Evolutionary conservation across 179 eudicot genomes (phyloP), one percentile per base, ranked within the genome.

Genomic region (Spergularia azorica): DNA sequence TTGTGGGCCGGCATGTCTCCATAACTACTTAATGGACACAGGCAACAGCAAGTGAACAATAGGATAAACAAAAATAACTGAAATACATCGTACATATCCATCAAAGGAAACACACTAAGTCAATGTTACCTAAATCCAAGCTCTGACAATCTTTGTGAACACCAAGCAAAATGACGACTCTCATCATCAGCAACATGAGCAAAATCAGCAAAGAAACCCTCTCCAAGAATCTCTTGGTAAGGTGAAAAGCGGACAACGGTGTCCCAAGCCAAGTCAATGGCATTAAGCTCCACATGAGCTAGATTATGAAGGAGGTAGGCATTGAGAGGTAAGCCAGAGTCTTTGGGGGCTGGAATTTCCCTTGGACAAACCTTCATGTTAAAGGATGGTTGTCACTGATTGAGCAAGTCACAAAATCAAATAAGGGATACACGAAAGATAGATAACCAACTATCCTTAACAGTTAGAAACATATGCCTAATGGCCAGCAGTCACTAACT

Each of bases 1-100:
- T 91, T 89, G 84, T 94, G 98, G 70, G 97, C 97, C 54, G 97
- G 98, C 92, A 94, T 90, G 84, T 92, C 98, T 43, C 98, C 98
- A 60, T 94, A 94, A 70, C 98, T 94, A 57, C 36, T 70, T 70
- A 68, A 79, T 17, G 39, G 67, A 71, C 11, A n/a, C 59, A 65
- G 26, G 41, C 79, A 81, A 54, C 59, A 7, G 1, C 7, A 74
- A 51, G 51, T 61, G 20, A 20, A 67, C 55, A 11, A 71, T 46
- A 10, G 15, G 73, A 62, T 73, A 26, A 26, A 26, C 32, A 26
- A 26, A 36, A 54, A 46, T 36, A 43, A 60, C 55, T 17, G n/a
- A 14, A 39, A 67, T 55, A 9, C 60, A 20, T 38, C 14, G n/a
- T 58, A 26, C 32, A 26, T 26, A 26, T 26, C 32, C 32, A 39